Evolutionary conservation across 2,329 filamentous ascomycete species (phyloP), one percentile per base, ranked within the genome.

Genomic region (Intubia oerlemansii): DNA sequence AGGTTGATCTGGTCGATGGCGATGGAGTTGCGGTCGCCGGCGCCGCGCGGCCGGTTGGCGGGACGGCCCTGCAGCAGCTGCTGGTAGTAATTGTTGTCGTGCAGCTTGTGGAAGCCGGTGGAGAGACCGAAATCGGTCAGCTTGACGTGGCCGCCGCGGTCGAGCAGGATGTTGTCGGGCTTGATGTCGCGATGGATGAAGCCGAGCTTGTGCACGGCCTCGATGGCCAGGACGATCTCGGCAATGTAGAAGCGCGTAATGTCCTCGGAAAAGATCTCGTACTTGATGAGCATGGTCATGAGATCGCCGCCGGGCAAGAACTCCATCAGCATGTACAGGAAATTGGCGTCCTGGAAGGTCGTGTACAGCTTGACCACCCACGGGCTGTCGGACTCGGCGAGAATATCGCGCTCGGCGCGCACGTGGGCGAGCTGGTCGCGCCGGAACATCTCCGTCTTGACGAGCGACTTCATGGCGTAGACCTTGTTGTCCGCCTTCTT

Each of bases 211-310:
- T 98, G 88, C 24, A 98, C 88, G 10, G 88, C 88, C 47, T 98
- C 88, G 40, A 98, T 95, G n/a, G 88, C 88, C 46, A 95, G 65
- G 15, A 92, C 80, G 42, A 95, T 85, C 51, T 98, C 85, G 15
- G 88, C 88, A 68, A 98, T 98, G 54, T 98, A 98, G 54, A 98
- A 98, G 12, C 88, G 72, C 17, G 88, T 98, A 40, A 98, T 95
- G 41, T 98, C 88, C 50, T 95, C 85, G 0, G 82, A 91, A 51
- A 98, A 98, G 49, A 98, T 93, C 50, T 98, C 88, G 46, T 98
- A 98, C 62, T 95, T 98, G 59, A 98, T 98, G 41, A 98, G 62
- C 88, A 98, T 98, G 4, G 88, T 98, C 88, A 98, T 98, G 49
- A 98, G 53, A 56, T 98, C 88, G 51, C 88, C 88, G 51, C 88